Conservation (phyloP, 2,329 filamentous ascomycete species). For the Macrophomina pseudophaseolina region DNA sequence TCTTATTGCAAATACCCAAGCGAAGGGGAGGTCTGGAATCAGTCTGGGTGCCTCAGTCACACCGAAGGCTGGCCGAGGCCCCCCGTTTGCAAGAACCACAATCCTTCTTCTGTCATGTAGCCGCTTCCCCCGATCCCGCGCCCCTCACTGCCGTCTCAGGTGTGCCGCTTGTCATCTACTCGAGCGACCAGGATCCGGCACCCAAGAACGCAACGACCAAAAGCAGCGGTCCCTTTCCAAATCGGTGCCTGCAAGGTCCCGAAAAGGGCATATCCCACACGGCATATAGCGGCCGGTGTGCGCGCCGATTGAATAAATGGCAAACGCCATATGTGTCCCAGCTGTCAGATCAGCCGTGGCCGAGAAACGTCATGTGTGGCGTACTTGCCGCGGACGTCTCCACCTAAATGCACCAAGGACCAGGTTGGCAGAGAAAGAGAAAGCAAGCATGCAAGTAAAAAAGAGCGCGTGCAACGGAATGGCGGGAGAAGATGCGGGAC, state of each 20-base stretch:
- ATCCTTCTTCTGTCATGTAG: background rate
- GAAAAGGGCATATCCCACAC: background rate
- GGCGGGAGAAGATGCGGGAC: background rate
- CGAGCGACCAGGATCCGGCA: background rate
- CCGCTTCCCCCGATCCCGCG: background rate
- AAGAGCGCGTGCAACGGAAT: too few relatives aligned
- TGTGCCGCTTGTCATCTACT: slow-evolving; percentile 10
- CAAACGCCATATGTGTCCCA: slow-evolving; percentile 7
- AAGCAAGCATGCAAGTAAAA: background rate
- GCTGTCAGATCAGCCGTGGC: background rate
- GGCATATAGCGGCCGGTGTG: background rate
- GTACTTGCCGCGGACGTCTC: background rate
- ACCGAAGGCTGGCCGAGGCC: background rate
- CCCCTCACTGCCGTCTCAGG: background rate
- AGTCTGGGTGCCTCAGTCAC: background rate
- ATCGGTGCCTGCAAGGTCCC: background rate
- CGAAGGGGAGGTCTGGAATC: background rate
- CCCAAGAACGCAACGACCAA: background rate
- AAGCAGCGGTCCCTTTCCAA: slow-evolving; percentile 11
- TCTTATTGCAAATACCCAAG: slow-evolving; percentile 17
- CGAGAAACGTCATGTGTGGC: background rate
- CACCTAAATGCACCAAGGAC: slow-evolving; percentile 2
- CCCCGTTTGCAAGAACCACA: background rate
- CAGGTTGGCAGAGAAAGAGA: background rate
- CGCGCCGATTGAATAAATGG: background rate